A percentile compares a stretch with the other conserved stretches of the same genome.
Conservation (phyloP, 1,284 basidiomycete genomes). For the Heterobasidion occidentale region DNA sequence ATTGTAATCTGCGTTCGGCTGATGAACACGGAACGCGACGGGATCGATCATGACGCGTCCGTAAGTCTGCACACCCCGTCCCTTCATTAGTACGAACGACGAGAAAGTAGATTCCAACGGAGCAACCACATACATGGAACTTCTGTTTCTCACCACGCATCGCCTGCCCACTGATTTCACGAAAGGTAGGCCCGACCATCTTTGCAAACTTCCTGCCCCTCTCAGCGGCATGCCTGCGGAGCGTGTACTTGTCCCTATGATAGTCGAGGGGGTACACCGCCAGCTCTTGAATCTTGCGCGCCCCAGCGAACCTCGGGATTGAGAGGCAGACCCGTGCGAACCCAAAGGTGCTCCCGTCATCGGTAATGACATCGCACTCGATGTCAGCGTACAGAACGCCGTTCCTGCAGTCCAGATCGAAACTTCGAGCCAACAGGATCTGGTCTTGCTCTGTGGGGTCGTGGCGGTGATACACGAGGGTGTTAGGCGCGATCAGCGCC, state of each 20-base stretch:
- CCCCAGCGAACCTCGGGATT: slow-evolving; percentile 15
- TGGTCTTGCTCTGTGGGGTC: slow-evolving; percentile 16
- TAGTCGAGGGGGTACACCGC: slow-evolving; percentile 14
- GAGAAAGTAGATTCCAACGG: neutral
- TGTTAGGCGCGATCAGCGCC: slow-evolving; percentile 20
- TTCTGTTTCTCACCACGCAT: slow-evolving; percentile 6
- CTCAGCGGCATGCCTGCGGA: slow-evolving; percentile 9
- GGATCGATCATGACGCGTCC: slow-evolving; percentile 24
- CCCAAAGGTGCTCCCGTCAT: slow-evolving; percentile 20
- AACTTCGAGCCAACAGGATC: neutral
- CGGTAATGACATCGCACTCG: slow-evolving; percentile 16
- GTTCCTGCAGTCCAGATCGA: slow-evolving; percentile 3
- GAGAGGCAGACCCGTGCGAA: slow-evolving; percentile 10
- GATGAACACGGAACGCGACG: slow-evolving; percentile 15
- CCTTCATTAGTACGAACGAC: neutral
- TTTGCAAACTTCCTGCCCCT: slow-evolving; percentile 13
- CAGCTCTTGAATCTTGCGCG: slow-evolving; percentile 16
- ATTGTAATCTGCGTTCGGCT: slow-evolving; percentile 15
- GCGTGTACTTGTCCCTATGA: neutral
- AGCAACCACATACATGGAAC: slow-evolving; percentile 8
- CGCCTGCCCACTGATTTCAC: slow-evolving; percentile 15
- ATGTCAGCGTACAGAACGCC: slow-evolving; percentile 9
- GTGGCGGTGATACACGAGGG: slow-evolving; percentile 16
- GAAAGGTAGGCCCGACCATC: slow-evolving; percentile 11
- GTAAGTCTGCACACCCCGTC: slow-evolving; percentile 10